Conservation (phyloP, 768 basidiomycete species). For the Termitomyces bulborhizus region DNA sequence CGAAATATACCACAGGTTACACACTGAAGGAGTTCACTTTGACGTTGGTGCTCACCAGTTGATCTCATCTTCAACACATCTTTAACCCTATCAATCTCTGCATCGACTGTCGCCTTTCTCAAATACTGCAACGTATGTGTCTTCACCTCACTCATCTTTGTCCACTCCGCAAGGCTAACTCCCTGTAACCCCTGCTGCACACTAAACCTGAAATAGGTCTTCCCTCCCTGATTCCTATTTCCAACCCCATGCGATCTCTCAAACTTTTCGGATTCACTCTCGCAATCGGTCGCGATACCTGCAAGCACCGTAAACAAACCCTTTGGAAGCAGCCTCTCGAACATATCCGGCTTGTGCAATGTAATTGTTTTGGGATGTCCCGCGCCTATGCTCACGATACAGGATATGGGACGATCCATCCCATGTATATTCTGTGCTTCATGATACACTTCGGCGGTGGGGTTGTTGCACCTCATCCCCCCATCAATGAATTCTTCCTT, state of each 20-base stretch:
- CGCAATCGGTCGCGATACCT: constrained; percentile 7
- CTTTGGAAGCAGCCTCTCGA: neutral
- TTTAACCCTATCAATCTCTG: neutral
- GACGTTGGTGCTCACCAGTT: neutral
- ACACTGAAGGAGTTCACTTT: neutral
- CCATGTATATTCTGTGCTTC: constrained; percentile 1
- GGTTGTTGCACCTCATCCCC: constrained; percentile 13
- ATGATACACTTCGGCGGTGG: neutral
- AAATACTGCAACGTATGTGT: constrained; percentile 4
- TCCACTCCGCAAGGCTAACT: constrained; percentile 3
- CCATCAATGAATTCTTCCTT: constrained; percentile 12
- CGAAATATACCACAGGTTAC: too few species aligned
- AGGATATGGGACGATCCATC: neutral
- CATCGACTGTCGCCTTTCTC: too few species aligned
- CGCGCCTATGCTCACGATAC: constrained; percentile 8
- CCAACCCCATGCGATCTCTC: neutral
- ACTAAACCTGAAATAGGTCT: constrained; percentile 7
- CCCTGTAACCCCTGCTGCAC: constrained; percentile 11
- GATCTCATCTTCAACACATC: neutral
- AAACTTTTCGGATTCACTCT: neutral
- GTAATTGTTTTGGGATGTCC: neutral
- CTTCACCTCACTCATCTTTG: constrained; percentile 3
- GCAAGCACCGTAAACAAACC: neutral
- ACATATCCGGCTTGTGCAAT: neutral
- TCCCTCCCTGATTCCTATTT: neutral